These are phyloP conservation scores for Dactylellina cionopaga DNA, from an alignment of 2,329 filamentous ascomycete genomes.

Conservation along the genomic window DNA sequence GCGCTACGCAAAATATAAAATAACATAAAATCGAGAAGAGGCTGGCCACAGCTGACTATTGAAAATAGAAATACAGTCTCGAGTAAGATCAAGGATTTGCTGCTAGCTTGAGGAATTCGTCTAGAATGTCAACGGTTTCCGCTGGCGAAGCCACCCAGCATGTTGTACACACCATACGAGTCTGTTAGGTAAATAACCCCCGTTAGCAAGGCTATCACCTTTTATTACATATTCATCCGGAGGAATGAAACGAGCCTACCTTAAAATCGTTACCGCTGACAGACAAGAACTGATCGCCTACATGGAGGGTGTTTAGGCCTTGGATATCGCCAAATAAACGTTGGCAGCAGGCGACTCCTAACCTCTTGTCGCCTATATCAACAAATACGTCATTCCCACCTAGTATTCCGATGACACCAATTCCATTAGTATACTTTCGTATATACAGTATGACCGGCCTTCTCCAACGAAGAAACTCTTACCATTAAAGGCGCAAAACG, in stretches of 20 bases:
- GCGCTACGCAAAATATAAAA: too few species aligned
- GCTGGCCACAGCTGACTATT: too few species aligned
- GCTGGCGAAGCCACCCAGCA: constrained; percentile 94
- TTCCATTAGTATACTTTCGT: not conserved
- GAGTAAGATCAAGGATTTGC: constrained; percentile 23
- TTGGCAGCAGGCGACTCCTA: constrained; percentile 93
- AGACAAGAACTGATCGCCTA: constrained; percentile 95
- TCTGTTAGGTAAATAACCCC: constrained; percentile 9
- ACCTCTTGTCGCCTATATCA: constrained; percentile 97
- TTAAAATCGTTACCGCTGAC: constrained; percentile 98
- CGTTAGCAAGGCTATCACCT: not conserved
- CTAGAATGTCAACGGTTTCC: constrained; percentile 88
- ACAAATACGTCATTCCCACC: constrained; percentile 96
- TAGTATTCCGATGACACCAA: constrained; percentile 53
- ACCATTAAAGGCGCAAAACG: constrained; percentile 97
- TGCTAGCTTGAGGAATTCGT: constrained; percentile 76
- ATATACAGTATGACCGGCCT: not conserved
- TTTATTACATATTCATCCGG: not conserved
- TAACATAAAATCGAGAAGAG: too few species aligned
- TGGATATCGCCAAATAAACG: constrained; percentile 82
- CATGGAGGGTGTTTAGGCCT: constrained; percentile 84
- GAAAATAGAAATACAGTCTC: not conserved
- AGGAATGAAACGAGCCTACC: constrained; percentile 61
- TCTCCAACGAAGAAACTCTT: constrained; percentile 27
- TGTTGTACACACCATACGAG: constrained; percentile 87